These are phyloP conservation scores for Diophrys sp. DNA, from an alignment of 73 alveolate genomes.

Conservation along the genomic window DNA sequence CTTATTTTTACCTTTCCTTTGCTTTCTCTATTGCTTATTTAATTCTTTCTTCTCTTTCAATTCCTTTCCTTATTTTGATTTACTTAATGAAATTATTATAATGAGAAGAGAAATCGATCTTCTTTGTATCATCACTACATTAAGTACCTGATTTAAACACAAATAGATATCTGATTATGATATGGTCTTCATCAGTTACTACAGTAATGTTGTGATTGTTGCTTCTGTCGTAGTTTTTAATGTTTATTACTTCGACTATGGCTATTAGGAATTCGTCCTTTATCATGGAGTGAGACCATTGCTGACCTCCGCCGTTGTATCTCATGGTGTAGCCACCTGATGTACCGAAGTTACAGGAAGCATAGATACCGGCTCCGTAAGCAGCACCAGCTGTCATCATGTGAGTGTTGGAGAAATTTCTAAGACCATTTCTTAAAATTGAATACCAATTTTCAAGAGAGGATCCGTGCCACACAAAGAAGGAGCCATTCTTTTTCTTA, in stretches of 20 bases:
- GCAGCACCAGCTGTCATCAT: constrained; percentile 83
- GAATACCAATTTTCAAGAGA: constrained; percentile 71
- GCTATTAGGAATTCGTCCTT: constrained; percentile 6
- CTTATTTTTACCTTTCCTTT: constrained; percentile 3
- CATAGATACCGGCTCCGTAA: constrained; percentile 70
- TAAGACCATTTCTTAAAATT: constrained; percentile 62
- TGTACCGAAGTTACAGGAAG: constrained; percentile 41
- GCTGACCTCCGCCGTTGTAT: neutral
- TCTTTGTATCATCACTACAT: neutral
- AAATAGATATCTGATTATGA: constrained; percentile 16
- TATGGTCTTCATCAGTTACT: constrained; percentile 15
- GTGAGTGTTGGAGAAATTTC: constrained; percentile 56
- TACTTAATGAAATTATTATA: constrained; percentile 1
- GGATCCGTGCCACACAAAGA: constrained; percentile 68
- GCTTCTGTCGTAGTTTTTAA: neutral
- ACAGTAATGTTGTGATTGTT: constrained; percentile 12
- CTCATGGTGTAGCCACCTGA: constrained; percentile 50
- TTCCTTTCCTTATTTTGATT: neutral
- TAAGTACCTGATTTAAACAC: constrained; percentile 5
- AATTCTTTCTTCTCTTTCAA: constrained; percentile 7
- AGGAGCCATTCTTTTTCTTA: constrained; percentile 55
- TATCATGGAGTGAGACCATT: constrained; percentile 19
- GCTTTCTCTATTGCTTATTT: constrained; percentile 17
- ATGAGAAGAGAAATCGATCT: neutral
- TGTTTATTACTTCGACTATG: constrained; percentile 16